These are phyloP conservation scores for Cordyceps fumosorosea DNA, from an alignment of 2,329 filamentous ascomycete species.

Conservation along the genomic window DNA sequence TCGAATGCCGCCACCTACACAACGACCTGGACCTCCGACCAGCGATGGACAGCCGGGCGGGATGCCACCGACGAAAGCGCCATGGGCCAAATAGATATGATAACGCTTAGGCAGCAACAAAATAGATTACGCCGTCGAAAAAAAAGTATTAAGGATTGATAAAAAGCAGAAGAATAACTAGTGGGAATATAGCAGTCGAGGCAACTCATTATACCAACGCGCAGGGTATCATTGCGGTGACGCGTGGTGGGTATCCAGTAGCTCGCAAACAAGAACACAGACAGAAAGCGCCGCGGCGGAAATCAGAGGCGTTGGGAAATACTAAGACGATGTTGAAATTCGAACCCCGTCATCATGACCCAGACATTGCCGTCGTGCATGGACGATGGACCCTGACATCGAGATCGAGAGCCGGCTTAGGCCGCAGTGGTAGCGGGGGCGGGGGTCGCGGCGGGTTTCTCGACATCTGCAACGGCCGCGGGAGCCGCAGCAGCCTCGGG, in stretches of 20 bases:
- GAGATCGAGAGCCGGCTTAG: background rate
- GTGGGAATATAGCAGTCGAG: constrained; percentile 8
- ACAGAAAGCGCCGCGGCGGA: constrained; percentile 2
- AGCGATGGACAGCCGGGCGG: background rate
- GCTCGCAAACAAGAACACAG: constrained; percentile 3
- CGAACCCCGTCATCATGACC: background rate
- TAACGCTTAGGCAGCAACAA: background rate
- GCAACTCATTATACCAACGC: constrained; percentile 8
- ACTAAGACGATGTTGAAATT: constrained; percentile 8
- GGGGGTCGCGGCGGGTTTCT: constrained; percentile 13
- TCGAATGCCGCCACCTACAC: constrained; percentile 1
- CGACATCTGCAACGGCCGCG: background rate
- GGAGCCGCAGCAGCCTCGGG: constrained; percentile 1
- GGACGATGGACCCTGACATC: background rate
- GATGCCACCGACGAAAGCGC: constrained; percentile 33
- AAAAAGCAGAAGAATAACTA: background rate
- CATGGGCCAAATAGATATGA: constrained; percentile 34
- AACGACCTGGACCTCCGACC: background rate
- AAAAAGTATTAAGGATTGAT: background rate
- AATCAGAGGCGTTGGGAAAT: constrained; percentile 1
- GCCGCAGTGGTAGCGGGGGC: constrained; percentile 18
- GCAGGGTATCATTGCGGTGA: constrained; percentile 1
- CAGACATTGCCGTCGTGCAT: background rate
- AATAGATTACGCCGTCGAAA: constrained; percentile 1
- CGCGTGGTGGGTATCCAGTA: constrained; percentile 15